These are phyloP conservation scores for Scheffersomyces cryptocercus DNA, from an alignment of 1,139 yeast species.

Conservation along the genomic window DNA sequence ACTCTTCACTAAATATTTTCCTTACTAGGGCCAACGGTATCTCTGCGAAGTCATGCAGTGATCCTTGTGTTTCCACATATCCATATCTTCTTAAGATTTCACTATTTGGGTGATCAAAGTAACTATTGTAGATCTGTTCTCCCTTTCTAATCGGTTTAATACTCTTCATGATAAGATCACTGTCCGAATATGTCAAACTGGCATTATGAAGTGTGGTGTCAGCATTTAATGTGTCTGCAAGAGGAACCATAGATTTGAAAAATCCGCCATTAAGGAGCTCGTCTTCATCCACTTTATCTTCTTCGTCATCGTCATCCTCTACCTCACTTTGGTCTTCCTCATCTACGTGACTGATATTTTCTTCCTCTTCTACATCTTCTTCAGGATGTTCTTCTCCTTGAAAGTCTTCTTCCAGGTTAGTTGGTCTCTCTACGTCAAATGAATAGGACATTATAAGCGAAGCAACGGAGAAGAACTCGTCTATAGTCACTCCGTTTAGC, in stretches of 20 bases:
- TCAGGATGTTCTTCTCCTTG: slow-evolving; percentile 17
- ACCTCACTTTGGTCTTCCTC: slow-evolving; percentile 7
- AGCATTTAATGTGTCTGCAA: slow-evolving; percentile 89
- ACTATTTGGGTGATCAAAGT: slow-evolving; percentile 87
- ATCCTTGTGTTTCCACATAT: slow-evolving; percentile 76
- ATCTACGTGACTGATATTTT: slow-evolving; percentile 12
- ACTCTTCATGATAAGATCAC: slow-evolving; percentile 65
- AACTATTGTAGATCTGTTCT: slow-evolving; percentile 81
- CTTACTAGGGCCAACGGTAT: slow-evolving; percentile 48
- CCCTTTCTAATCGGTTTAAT: slow-evolving; percentile 61
- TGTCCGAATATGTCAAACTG: slow-evolving; percentile 50
- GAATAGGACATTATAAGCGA: slow-evolving; percentile 51
- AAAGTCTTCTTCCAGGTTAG: slow-evolving; percentile 15
- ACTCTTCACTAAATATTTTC: slow-evolving; percentile 27
- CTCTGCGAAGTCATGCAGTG: slow-evolving; percentile 82
- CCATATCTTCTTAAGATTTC: slow-evolving; percentile 90
- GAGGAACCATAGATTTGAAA: slow-evolving; percentile 85
- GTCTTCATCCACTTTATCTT: slow-evolving; percentile 5
- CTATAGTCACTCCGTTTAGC: slow-evolving; percentile 41
- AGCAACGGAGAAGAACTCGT: slow-evolving; percentile 71
- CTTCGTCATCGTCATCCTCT: background rate
- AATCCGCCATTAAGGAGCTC: slow-evolving; percentile 39
- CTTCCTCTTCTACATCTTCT: slow-evolving; percentile 19
- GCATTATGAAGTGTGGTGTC: slow-evolving; percentile 83
- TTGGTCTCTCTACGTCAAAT: slow-evolving; percentile 34